Percentiles rank a stretch among this genome's conserved stretches.
Conservation (phyloP, 768 basidiomycete genomes). For the Leccinum disarticulatum region DNA sequence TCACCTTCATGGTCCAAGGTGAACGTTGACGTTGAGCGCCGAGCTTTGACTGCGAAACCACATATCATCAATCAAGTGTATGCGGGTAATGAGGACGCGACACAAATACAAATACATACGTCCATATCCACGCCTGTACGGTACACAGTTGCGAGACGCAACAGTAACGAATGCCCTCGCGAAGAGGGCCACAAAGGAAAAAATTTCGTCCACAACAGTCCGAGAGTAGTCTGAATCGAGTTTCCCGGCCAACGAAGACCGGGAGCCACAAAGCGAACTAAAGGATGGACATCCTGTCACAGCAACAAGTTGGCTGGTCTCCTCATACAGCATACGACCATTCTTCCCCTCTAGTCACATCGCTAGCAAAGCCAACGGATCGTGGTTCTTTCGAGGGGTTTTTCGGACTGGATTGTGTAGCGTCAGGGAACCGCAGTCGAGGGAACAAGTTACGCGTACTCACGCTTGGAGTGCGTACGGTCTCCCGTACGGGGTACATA, state of each 20-base stretch:
- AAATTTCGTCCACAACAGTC: slow-evolving; percentile 17
- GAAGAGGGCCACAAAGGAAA: slow-evolving; percentile 4
- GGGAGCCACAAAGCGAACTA: slow-evolving; percentile 32
- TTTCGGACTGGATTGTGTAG: background rate
- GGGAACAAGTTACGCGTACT: background rate
- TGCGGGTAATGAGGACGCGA: background rate
- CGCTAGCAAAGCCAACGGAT: slow-evolving; percentile 2
- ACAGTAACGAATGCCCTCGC: slow-evolving; percentile 8
- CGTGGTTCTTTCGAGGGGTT: background rate
- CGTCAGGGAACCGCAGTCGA: background rate
- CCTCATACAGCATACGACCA: slow-evolving; percentile 15
- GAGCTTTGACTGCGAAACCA: background rate
- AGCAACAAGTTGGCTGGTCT: slow-evolving; percentile 2
- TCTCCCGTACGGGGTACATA: background rate
- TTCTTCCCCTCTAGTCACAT: background rate
- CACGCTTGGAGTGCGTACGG: background rate
- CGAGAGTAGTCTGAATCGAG: slow-evolving; percentile 39
- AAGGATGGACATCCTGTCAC: slow-evolving; percentile 17
- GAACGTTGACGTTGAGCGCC: background rate
- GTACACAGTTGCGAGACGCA: background rate
- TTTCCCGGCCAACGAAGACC: slow-evolving; percentile 16
- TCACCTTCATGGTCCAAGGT: background rate
- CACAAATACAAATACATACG: background rate
- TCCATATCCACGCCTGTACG: background rate
- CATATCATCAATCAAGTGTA: background rate